Base-by-base conservation (phyloP, 768 basidiomycete genomes). In the Boletus pseudo-olivaceus region DNA sequence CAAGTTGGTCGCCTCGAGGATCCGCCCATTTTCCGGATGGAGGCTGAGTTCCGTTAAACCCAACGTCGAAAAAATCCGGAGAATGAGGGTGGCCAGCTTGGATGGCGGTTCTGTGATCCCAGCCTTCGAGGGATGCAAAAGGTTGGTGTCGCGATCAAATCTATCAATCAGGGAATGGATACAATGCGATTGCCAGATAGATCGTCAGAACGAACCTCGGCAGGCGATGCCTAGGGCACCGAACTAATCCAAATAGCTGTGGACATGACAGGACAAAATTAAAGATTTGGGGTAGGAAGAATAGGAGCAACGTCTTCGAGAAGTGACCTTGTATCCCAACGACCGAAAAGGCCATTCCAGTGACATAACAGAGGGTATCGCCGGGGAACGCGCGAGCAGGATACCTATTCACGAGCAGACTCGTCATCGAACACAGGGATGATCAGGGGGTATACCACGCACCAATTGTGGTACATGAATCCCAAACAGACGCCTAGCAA, bases 311-410 rank as follows among this genome's bases (percentile, higher is more conserved):
- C 0, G 97, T 99, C 73, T 99, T 99, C 49, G 92, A 93, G 71
- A 94, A 98, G 71, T 99, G 97, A 0, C 90, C 93, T 65, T 97
- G 92, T 58, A 99, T 98, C 23, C 93, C 95, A 32, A 96, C 94
- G 9, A 97, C 95, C 1, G 97, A 88, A 68, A 99, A 98, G 5
- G 97, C 93, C 97, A 99, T 99, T 55, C 97, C 97, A 0, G 93
- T 84, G 38, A 98, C 85, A 74, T 99, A 99, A 71, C 97, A 99
- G 30, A 99, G 79, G 4, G 97, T 99, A 69, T 99, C 97, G 3
- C 97, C 97, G 0, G 94, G 90, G 67, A 98, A 99, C 0, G 83
- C 93, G 20, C 88, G 81, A 10, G 97, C 94, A 7, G 97, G 97
- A 68, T 96, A 98, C 94, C 96, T 98, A 9, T 40, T n/a, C 23